Base-by-base conservation (phyloP, 345 rosid species). In the Noccaea caerulescens region DNA sequence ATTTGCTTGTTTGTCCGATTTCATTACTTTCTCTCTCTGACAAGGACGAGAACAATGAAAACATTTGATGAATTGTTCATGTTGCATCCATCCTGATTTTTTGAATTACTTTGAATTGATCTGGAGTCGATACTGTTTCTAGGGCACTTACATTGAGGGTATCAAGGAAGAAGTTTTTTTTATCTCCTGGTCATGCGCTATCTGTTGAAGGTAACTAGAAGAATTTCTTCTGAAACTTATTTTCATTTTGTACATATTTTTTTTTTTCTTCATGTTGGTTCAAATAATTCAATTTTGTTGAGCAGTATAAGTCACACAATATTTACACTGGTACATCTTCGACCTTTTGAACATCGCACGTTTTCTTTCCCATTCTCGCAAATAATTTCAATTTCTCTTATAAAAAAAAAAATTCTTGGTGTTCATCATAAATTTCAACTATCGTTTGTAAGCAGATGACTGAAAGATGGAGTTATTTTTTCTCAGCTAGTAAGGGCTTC, bases 281-380 rank as follows among this genome's bases (percentile, higher is more conserved):
- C 99, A 63, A 95, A 95, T 82, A 95, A 95, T 95, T 90, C 82
- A 95, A 95, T 80, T 80, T 85, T 95, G 50, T 68, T 90, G 63
- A 95, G 99, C 69, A 95, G 99, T 84, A 86, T 98, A 82, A 95
- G 99, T 82, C 99, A 95, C 84, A 95, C 99, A 42, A 88, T 95
- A 75, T 95, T 95, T 72, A 92, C 98, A 12, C 78, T 95, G 93
- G 99, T 90, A 88, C 52, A 10, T 52, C 30, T 34, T 44, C 47
- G 27, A 44, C 61, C 65, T 37, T 53, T 27, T 14, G 58, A 37
- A 59, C 43, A 51, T 51, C 49, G 23, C 46, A 41, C 50, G 41
- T 52, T 44, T 49, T 45, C 7, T 14, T 53, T 6, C 5, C n/a
- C n/a, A n/a, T n/a, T n/a, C n/a, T n/a, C n/a, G n/a, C n/a, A n/a